These are phyloP conservation scores for Pyrenochaeta sp. DNA, from an alignment of 2,329 filamentous ascomycete genomes.

Conservation along the genomic window DNA sequence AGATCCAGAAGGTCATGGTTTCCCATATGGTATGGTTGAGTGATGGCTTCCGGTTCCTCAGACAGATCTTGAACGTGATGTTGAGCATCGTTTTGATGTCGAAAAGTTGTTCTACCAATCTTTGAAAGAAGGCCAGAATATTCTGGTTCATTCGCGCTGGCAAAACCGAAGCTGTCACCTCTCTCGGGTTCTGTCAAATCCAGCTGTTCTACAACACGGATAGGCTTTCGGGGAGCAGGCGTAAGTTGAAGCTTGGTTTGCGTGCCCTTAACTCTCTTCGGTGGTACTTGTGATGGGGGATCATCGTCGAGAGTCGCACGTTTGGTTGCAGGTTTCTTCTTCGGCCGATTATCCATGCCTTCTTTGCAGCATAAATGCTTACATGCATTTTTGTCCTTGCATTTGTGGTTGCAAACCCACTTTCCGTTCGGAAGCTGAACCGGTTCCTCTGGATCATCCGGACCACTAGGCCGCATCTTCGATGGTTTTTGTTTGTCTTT, in stretches of 20 bases:
- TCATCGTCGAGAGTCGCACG: constrained; percentile 15
- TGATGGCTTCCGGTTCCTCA: too few species aligned
- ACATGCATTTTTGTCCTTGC: constrained; percentile 68
- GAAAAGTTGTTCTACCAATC: too few species aligned
- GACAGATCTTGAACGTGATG: too few species aligned
- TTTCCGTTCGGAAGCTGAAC: constrained; percentile 70
- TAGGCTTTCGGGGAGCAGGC: constrained; percentile 33
- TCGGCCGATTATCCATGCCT: constrained; percentile 70
- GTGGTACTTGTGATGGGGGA: constrained; percentile 4
- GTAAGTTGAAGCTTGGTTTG: constrained; percentile 41
- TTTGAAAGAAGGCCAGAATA: too few species aligned
- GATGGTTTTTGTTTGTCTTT: constrained; percentile 10
- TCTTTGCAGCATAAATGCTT: constrained; percentile 77
- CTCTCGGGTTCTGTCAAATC: constrained; percentile 44
- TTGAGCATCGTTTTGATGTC: too few species aligned
- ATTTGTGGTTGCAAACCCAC: constrained; percentile 77
- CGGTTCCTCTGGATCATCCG: constrained; percentile 47
- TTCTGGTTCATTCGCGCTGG: too few species aligned
- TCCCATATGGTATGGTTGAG: too few species aligned
- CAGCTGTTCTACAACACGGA: constrained; percentile 33
- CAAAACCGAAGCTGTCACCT: too few species aligned
- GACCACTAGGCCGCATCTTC: constrained; percentile 7
- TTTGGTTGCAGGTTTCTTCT: constrained; percentile 48
- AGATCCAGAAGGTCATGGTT: too few species aligned
- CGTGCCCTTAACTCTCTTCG: constrained; percentile 18